Conservation (phyloP, 305 asterid species). For the Andrographis paniculata region DNA sequence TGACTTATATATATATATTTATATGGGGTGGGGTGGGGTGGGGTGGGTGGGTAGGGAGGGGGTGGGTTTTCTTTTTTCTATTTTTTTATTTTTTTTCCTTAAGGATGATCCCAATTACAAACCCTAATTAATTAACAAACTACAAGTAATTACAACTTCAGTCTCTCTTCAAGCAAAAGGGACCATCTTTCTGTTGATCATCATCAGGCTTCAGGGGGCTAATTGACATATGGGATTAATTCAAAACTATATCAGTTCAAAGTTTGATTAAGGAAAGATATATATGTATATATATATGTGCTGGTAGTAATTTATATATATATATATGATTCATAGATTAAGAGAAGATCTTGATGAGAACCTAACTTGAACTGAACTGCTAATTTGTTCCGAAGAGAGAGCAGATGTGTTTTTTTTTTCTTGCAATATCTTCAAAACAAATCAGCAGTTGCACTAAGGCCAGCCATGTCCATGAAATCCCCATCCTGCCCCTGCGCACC, state of each 20-base stretch:
- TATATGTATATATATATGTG: no score
- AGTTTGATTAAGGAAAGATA: no score
- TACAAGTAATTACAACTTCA: background rate
- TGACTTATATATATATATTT: background rate
- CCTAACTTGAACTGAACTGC: constrained; percentile 22
- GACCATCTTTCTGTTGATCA: no score
- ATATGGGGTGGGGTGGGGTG: no score
- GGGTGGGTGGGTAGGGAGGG: no score
- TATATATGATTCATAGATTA: background rate
- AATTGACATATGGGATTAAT: no score
- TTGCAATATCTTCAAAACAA: constrained; percentile 40
- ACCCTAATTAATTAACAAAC: background rate
- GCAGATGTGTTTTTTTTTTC: background rate
- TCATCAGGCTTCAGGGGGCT: no score
- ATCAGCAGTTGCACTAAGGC: constrained; percentile 41
- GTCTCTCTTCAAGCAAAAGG: no score
- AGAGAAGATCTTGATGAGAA: background rate
- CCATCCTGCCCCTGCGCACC: constrained; percentile 36
- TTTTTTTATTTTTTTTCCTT: no score
- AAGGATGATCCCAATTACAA: no score
- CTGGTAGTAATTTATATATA: background rate
- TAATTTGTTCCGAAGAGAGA: constrained; percentile 31
- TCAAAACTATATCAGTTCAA: no score
- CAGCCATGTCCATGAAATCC: constrained; percentile 43
- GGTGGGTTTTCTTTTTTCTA: no score